phyloP scores from a whole-genome alignment of 2,329 filamentous ascomycete genomes.

The Leptographium radiaticola region DNA sequence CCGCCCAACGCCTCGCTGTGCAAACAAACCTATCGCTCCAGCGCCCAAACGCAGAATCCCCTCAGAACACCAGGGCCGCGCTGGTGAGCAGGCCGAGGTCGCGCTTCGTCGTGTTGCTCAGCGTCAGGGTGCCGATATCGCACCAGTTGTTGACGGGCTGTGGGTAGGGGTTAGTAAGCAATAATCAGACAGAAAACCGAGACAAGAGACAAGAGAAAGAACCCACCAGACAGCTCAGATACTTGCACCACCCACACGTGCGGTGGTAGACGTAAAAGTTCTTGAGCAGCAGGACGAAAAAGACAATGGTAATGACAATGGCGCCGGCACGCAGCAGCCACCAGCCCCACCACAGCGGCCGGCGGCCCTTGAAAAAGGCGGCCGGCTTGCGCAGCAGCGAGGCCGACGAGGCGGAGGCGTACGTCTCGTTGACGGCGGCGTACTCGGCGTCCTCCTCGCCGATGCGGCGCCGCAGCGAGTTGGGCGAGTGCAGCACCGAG shows the following conservation, averaged over 20 bases:
- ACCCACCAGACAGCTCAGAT: conserved; percentile 83
- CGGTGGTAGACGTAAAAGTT: conserved; percentile 78
- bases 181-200: background rate
- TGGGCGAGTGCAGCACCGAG: conserved; percentile 78
- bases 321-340: conserved; percentile 75
- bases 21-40: too few relatives aligned
- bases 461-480: conserved; percentile 60
- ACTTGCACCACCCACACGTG: conserved; percentile 86
- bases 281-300: conserved; percentile 74
- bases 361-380: conserved; percentile 83
- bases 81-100: conserved; percentile 6
- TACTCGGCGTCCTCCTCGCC: conserved; percentile 59
- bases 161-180: background rate
- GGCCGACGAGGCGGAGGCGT: conserved; percentile 20
- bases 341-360: conserved; percentile 95
- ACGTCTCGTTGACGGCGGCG: conserved; percentile 46
- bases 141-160: conserved; percentile 54
- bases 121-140: conserved; percentile 29
- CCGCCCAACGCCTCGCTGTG: too few relatives aligned
- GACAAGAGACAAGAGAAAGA: background rate
- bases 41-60: too few relatives aligned
- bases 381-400: conserved; percentile 48
- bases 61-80: too few relatives aligned
- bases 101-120: conserved; percentile 14
- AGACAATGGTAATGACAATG: conserved; percentile 66